Percentiles rank a stretch among this genome's conserved stretches.
phyloP scores from a whole-genome alignment of 805 yeast genomes.

The Priceomyces melissophilus region DNA sequence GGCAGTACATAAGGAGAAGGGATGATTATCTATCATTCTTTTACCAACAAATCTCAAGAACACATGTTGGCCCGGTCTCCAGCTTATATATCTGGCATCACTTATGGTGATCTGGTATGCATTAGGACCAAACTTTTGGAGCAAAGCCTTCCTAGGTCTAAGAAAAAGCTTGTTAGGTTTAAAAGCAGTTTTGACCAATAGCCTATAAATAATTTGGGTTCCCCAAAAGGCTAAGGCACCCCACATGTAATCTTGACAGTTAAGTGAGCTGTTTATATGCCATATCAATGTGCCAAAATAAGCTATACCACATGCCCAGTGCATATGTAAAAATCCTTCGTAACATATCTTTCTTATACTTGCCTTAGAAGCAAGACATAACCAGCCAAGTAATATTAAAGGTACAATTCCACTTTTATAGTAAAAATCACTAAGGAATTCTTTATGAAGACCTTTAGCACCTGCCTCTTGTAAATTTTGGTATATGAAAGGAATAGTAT shows the following conservation, averaged over 20 bases:
- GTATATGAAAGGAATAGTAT: constrained; percentile 47
- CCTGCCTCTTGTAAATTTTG: constrained; percentile 52
- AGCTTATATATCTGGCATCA: constrained; percentile 32
- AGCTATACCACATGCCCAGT: constrained; percentile 52
- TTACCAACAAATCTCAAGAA: constrained; percentile 45
- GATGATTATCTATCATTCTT: constrained; percentile 50
- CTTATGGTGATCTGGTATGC: constrained; percentile 34
- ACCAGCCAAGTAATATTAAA: constrained; percentile 38
- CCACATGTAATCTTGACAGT: constrained; percentile 42
- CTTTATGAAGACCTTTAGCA: constrained; percentile 12
- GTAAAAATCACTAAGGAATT: constrained; percentile 16
- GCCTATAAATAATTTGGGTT: constrained; percentile 45
- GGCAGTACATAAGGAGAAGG: constrained; percentile 48
- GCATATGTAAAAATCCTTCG: constrained; percentile 49
- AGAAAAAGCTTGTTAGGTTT: constrained; percentile 41
- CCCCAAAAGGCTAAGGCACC: constrained; percentile 53
- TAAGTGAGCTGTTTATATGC: constrained; percentile 37
- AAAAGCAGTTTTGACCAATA: constrained; percentile 43
- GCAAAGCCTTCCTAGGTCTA: constrained; percentile 33
- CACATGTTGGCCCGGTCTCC: constrained; percentile 58
- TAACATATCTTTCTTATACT: constrained; percentile 38
- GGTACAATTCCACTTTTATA: constrained; percentile 47
- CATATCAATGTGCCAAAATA: constrained; percentile 44
- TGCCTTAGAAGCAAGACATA: constrained; percentile 43
- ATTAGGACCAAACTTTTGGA: constrained; percentile 20